Evolutionary conservation across 805 yeast genomes (phyloP), one percentile per base, ranked within the genome.

Genomic region (Starmerella stigmatis): DNA sequence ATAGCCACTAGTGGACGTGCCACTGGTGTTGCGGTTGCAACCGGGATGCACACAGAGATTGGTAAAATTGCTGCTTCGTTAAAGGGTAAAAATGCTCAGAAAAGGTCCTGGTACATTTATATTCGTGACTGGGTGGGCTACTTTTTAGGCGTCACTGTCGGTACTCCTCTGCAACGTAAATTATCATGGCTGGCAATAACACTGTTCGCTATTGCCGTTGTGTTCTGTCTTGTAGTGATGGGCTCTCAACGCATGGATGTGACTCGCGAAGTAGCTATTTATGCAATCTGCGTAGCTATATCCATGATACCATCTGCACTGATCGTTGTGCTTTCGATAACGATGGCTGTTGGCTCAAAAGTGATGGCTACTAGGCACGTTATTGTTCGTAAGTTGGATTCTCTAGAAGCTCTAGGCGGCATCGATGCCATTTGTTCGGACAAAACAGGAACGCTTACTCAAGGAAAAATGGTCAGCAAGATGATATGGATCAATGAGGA

Each of bases 211-310:
- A 66, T 85, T 38, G 94, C 95, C 5, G 92, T 85, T n/a, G 54
- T 86, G 1, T 79, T 84, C 58, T 94, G 94, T 1, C 78, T 86
- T 46, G 76, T 86, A 16, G 94, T 83, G 3, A 81, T 85, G 94
- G 94, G 79, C 2, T 76, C 92, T 9, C 94, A 85, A 63, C 73
- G 73, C 49, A 78, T 84, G 62, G 57, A 66, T 11, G 94, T 85
- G n/a, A 78, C 75, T 53, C 74, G 71, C 46, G 86, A 84, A 54
- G 92, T 85, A 29, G 94, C 94, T 12, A 78, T 85, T 40, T 85
- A 85, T 59, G 94, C 95, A 21, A 79, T 86, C 57, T 85, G 94
- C 65, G 88, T 82, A 39, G 83, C 82, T 57, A 66, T 81, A 39
- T 76, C 88, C 5, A 82, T 82, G 86, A 81, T 81, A 52, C 92